Evolutionary conservation across 2,329 filamentous ascomycete genomes (phyloP), one percentile per base, ranked within the genome.

Genomic region (Aspergillus brunneoviolaceus): DNA sequence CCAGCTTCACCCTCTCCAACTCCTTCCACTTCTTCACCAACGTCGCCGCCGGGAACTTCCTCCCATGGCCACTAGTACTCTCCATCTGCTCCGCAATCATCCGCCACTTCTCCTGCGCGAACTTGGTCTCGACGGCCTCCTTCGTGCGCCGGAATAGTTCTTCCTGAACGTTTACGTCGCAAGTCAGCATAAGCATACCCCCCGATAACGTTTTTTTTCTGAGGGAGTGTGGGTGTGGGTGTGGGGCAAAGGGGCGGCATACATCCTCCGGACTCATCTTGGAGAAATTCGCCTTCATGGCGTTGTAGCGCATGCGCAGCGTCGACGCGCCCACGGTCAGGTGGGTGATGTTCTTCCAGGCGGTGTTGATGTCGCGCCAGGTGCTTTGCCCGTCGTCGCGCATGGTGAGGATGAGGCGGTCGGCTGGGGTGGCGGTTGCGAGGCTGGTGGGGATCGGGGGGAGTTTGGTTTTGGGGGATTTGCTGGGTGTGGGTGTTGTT

Each of bases 11-110:
- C 60, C 72, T 67, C 64, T 69, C 71, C 42, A 78, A 54, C 63
- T 78, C 75, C 70, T 77, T 78, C 63, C 74, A 77, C 64, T 76
- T 74, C 62, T 77, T 74, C 67, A 74, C 71, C 25, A 79, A 60
- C 7, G 70, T 67, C 19, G 70, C 62, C 9, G 65, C 58, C 39
- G 75, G 66, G 57, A 78, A 79, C 27, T 67, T 67, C 14, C 63
- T 64, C 1, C 75, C 75, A 4, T 72, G 70, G 25, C 66, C 7
- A 65, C 61, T 21, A 21, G 21, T 21, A 21, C 21, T 21, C 23
- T 67, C 67, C 56, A 79, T 67, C 7, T 65, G 60, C 12, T 73
- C 66, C 0, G 74, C 67, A 39, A 80, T 74, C 39, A 71, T 62
- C 9, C 63, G 60, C 78, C 77, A 80, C 59, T 79, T 79, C 45